Base-by-base conservation (phyloP, 441 rosid species). In the Gossypium schwendimanii region DNA sequence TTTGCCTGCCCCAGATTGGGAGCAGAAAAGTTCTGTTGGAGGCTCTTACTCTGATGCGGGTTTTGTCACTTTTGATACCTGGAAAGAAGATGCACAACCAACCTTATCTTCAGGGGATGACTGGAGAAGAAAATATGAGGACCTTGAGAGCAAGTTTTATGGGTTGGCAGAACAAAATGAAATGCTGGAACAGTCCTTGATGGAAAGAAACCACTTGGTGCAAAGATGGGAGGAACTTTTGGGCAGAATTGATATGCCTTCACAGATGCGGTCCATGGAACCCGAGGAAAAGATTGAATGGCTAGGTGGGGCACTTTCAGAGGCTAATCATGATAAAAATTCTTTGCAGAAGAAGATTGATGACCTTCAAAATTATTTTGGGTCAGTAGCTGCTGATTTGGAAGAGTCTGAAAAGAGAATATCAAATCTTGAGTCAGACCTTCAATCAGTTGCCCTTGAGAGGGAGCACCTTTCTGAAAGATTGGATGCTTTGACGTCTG, bases 111-210 rank as follows among this genome's bases (percentile, higher is more conserved):
- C 87, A 61, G 91, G 81, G 76, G 96, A 91, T 70, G 98, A 90
- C 59, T 77, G 89, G 81, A 89, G 94, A 83, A 89, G 93, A 81
- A 89, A 92, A 78, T 89, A 83, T 50, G 99, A 96, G 81, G 99
- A 96, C 75, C 93, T 96, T 70, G 89, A 96, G 72, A 85, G 87
- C 68, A 92, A 91, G 83, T 96, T 94, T 81, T 96, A 85, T 84
- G 98, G 93, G 61, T 83, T 94, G 86, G 99, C 98, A 57, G 98
- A 96, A 81, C 97, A 96, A 84, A 96, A 91, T 86, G 99, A 94
- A 86, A 92, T 96, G 99, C 93, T 94, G 76, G 98, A 96, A 78
- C 99, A 92, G 79, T 96, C 99, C 72, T 84, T 96, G 70, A 77
- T 89, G 98, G 93, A 91, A 77, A 91, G 98, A 82, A 92, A 92